phyloP scores from a whole-genome alignment of 345 rosid genomes.

The Erodium maritimum region DNA sequence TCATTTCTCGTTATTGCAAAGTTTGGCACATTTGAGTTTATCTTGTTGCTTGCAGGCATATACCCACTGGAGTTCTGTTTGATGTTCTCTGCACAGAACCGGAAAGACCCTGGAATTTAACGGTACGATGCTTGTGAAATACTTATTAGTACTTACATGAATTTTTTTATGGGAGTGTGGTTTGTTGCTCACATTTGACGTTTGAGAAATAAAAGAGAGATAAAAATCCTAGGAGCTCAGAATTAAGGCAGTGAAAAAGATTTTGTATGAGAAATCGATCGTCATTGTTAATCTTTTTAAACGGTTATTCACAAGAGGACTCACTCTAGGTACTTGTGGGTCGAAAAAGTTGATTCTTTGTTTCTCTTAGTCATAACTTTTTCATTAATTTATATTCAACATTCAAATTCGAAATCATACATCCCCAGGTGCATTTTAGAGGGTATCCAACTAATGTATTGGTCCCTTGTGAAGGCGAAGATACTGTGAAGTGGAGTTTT shows the following conservation, averaged over 20 bases:
- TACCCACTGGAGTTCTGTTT: slow-evolving; percentile 87
- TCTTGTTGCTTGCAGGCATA: slow-evolving; percentile 39
- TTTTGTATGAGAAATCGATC: not conserved
- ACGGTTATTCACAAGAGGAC: not conserved
- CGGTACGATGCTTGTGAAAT: slow-evolving; percentile 30
- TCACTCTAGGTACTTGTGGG: not conserved
- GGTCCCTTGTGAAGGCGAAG: slow-evolving; percentile 89
- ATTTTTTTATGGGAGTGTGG: no score
- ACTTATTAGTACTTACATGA: not conserved
- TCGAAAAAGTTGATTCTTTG: not conserved
- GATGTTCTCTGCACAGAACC: slow-evolving; percentile 84
- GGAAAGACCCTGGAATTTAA: slow-evolving; percentile 90
- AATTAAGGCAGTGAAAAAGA: no score
- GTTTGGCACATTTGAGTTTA: not conserved
- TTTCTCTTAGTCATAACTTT: not conserved
- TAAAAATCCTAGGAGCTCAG: not conserved
- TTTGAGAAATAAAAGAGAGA: not conserved
- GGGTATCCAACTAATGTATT: slow-evolving; percentile 73
- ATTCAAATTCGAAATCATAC: not conserved
- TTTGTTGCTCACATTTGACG: not conserved
- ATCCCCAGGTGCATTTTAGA: slow-evolving; percentile 75
- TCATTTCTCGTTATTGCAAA: not conserved
- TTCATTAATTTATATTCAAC: slow-evolving; percentile 2
- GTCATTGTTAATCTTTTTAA: not conserved
- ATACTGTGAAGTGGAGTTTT: slow-evolving; percentile 82